Evolutionary conservation across 2,329 filamentous ascomycete genomes (phyloP), one percentile per base, ranked within the genome.

Genomic region (Cordyceps militaris): DNA sequence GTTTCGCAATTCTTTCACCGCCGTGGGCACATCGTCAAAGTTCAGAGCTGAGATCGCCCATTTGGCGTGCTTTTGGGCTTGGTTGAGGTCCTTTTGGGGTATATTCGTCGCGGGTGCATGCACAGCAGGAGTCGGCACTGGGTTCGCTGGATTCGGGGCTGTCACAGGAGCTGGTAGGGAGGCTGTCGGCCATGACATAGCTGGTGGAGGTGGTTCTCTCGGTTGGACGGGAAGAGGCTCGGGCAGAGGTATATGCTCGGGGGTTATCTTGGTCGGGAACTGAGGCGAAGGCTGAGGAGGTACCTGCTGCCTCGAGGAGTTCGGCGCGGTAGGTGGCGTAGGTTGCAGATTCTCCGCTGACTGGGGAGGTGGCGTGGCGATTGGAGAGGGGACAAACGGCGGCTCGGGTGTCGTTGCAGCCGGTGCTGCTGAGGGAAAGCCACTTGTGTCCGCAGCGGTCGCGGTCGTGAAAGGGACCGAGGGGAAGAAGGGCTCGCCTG

Each of bases 21-120:
- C 94, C 0, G 94, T 99, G 1, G 86, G 79, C 1, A 96, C 88
- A 69, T 99, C 94, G 64, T 99, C 94, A 71, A 99, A 99, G 66
- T 97, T 96, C 49, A 99, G 75, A 0, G 94, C 94, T 11, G 92
- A 97, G 43, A 97, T 96, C 0, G 94, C 94, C 90, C 91, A 99
- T 66, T 91, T 91, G 2, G 93, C 92, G 74, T 97, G 94, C 70
- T 97, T 99, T 70, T 96, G 91, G 4, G 94, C 93, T 65, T 86
- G 82, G 36, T 83, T 76, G 36, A 97, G 87, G 62, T 96, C 90
- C 32, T 72, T 67, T 8, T 68, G 68, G 48, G 67, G 65, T 14
- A 62, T 63, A 2, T 48, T 63, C 56, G 19, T 60, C 44, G 16
- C 46, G 32, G 60, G n/a, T 59, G 57, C 26, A 57, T 59, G 59